Base-by-base conservation (phyloP, 768 basidiomycete species). In the Suillus occidentalis region DNA sequence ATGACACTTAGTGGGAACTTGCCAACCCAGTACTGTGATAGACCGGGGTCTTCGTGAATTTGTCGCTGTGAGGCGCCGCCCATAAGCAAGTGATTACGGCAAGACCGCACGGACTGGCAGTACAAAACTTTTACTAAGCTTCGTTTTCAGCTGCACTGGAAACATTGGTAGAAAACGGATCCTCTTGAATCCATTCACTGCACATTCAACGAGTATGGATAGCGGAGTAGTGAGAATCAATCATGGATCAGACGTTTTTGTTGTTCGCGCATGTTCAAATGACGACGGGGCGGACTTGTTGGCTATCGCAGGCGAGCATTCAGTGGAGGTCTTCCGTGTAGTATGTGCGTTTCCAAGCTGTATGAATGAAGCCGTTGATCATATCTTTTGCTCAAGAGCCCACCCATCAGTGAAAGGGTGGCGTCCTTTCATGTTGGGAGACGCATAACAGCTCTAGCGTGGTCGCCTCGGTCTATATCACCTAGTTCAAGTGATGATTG, bases 341-440 rank as follows among this genome's bases (percentile, higher is more conserved):
- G 89, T 89, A 75, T 74, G 85, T 78, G 60, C 63, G 39, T 56
- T 65, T 58, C 45, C 56, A n/a, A 61, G 36, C 47, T 55, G 61
- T 56, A 20, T 45, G 28, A 31, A n/a, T 12, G 13, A 16, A 49
- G 55, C n/a, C 61, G 13, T 62, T 62, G 61, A 67, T 70, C 66
- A 37, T 68, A 22, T 62, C 45, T 57, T 9, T 55, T 66, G 62
- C 52, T 66, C 40, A 71, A 86, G 83, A 77, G 75, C 69, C 76
- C 80, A 69, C 74, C 82, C 0, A 76, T 80, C 20, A 83, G 76
- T 70, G 79, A 78, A 64, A 78, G 77, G 42, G 69, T 94, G 69
- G 91, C 91, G 52, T 86, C 86, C 22, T 94, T 94, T 70, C 84
- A 91, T 76, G 76, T 94, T 50, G 92, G 92, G 22, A 80, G 83